Percentiles rank a stretch among this genome's conserved stretches.
Conservation (phyloP, 805 yeast species). For the Metschnikowia lunata region DNA sequence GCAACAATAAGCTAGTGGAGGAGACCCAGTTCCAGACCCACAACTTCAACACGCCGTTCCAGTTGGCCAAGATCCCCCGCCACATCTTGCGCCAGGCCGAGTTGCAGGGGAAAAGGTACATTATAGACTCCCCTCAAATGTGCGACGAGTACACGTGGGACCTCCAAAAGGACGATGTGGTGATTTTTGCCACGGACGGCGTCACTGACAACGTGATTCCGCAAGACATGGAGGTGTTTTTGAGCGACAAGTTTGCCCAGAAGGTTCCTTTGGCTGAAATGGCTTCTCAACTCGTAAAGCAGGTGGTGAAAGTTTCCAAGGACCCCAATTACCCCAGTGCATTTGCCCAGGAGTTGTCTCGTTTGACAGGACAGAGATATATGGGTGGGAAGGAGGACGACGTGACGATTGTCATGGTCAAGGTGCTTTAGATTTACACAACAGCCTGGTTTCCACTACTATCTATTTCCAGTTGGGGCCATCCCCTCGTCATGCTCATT, state of each 20-base stretch:
- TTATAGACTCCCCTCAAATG: constrained; percentile 64
- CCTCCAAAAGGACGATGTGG: constrained; percentile 65
- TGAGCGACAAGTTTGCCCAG: constrained; percentile 49
- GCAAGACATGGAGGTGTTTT: constrained; percentile 64
- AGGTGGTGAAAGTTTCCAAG: constrained; percentile 64
- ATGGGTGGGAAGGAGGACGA: constrained; percentile 96
- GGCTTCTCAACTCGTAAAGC: constrained; percentile 54
- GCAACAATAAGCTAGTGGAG: constrained; percentile 55
- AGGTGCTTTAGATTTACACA: constrained; percentile 32
- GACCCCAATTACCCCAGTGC: constrained; percentile 78
- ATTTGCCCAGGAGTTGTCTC: constrained; percentile 72
- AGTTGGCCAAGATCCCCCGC: constrained; percentile 77
- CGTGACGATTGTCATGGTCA: constrained; percentile 74
- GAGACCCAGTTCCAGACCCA: constrained; percentile 79
- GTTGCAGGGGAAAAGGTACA: constrained; percentile 54
- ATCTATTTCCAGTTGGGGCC: no score
- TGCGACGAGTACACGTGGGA: constrained; percentile 68
- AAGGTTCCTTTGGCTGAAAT: constrained; percentile 36
- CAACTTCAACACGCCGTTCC: constrained; percentile 89
- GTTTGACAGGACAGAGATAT: constrained; percentile 62
- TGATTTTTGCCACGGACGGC: constrained; percentile 91
- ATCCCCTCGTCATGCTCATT: no score
- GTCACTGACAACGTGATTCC: constrained; percentile 79
- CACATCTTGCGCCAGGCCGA: constrained; percentile 51
- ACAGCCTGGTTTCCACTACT: no score